phyloP scores from a whole-genome alignment of 495 filamentous ascomycete species.

The Sordaria brevicollis region DNA sequence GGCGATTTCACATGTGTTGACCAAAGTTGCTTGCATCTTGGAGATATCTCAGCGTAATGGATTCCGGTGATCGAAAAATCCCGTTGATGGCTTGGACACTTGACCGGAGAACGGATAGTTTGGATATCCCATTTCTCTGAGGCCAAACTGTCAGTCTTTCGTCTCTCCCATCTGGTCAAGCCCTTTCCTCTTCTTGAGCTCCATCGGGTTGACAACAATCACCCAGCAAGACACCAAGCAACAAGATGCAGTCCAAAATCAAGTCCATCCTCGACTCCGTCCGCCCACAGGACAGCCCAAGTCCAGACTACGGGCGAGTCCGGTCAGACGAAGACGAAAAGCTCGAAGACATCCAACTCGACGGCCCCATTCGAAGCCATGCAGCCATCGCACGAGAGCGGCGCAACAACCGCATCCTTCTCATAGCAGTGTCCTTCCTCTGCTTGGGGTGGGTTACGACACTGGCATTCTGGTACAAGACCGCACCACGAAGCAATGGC shows the following conservation, averaged over 20 bases:
- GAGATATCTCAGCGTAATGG: neutral
- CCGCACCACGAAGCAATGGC: neutral
- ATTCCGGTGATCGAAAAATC: neutral
- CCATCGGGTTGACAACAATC: too few relatives aligned
- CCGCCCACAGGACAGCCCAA: neutral
- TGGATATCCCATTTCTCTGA: neutral
- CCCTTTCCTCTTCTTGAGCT: too few relatives aligned
- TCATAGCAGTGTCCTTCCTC: neutral
- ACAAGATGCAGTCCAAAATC: neutral
- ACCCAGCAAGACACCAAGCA: neutral
- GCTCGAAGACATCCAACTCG: neutral
- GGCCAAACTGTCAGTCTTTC: neutral
- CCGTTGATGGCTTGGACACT: too few relatives aligned
- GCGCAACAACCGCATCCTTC: neutral
- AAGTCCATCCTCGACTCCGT: neutral
- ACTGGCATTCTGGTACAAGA: neutral
- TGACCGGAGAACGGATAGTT: neutral
- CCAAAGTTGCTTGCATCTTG: neutral
- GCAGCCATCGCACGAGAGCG: neutral
- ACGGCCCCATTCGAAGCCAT: neutral
- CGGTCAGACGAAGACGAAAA: neutral
- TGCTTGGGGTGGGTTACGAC: neutral
- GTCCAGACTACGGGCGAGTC: neutral
- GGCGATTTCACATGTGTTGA: neutral
- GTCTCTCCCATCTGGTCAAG: neutral